Base-by-base conservation (phyloP, 1,139 yeast genomes). In the Saccharomyces hybrid region DNA sequence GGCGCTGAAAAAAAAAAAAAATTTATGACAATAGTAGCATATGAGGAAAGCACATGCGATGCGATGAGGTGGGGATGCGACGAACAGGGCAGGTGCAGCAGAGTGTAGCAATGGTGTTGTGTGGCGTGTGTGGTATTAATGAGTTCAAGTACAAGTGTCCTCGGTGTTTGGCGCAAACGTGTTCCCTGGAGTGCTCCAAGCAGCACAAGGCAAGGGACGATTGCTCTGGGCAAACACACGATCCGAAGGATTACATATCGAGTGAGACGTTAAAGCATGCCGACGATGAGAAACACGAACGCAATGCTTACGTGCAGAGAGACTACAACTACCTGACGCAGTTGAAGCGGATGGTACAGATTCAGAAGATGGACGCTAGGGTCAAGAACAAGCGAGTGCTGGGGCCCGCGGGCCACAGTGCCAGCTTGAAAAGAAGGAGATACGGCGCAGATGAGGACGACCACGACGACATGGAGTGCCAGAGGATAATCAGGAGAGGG, bases 141-240 rank as follows among this genome's bases (percentile, higher is more conserved):
- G 69, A 67, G 23, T 70, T 76, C 56, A 87, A 84, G 65, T 91
- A 91, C 68, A 83, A 78, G n/a, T 91, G 98, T 68, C 97, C 98
- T 0, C 84, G 86, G 11, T 91, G 98, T 66, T 73, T 73, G 7
- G 68, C 74, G 14, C 76, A 73, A 56, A 85, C 95, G 0, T 91
- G 98, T 68, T 82, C 88, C 0, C 68, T 87, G 13, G 76, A 64
- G 5, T 91, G 97, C 71, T 88, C 86, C 27, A 81, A 80, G 58
- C 66, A 75, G 32, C 98, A 91, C 67, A 89, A 90, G 69, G 65
- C 63, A 11, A 79, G 78, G 55, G 73, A 78, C 9, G 75, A 76
- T 32, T 91, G 98, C 67, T 71, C 82, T 6, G 98, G 98, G 0
- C 61, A 66, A 32, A 78, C 82, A 32, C 58, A 60, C 32, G 89